Evolutionary conservation across 2,329 filamentous ascomycete species (phyloP).

Genomic region (Exophiala phaeomuriformis): DNA sequence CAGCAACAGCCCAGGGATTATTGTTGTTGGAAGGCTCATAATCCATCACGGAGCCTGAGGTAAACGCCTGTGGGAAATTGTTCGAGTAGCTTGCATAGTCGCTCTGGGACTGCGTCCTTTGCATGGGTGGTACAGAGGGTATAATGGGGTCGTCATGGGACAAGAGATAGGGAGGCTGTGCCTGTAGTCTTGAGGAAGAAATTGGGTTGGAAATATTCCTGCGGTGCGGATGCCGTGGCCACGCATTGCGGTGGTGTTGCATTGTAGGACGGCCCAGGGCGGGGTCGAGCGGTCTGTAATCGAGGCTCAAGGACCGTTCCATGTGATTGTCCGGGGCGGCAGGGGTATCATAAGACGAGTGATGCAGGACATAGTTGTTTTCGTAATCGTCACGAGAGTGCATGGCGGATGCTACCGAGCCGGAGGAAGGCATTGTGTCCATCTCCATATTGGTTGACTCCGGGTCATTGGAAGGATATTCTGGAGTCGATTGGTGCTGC

Average conservation of each 20-base stretch:
- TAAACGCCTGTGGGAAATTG: neutral
- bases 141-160: too few species aligned
- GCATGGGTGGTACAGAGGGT: neutral
- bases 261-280: neutral
- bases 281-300: neutral
- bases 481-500: neutral
- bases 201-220: slow-evolving; percentile 3
- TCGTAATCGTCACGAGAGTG: neutral
- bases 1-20: neutral
- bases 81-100: slow-evolving; percentile 1
- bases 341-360: neutral
- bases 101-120: slow-evolving; percentile 8
- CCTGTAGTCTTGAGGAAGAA: neutral
- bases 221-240: neutral
- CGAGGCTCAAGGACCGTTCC: slow-evolving; percentile 3
- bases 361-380: slow-evolving; percentile 2
- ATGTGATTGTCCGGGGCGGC: neutral
- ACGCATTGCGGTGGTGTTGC: neutral
- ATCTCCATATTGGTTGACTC: neutral
- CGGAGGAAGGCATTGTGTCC: neutral
- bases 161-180: neutral
- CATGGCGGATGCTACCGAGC: neutral
- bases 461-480: neutral
- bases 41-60: slow-evolving; percentile 1
- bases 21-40: neutral